Conservation (phyloP, 306 rosid genomes). For the Quercus variabilis region DNA sequence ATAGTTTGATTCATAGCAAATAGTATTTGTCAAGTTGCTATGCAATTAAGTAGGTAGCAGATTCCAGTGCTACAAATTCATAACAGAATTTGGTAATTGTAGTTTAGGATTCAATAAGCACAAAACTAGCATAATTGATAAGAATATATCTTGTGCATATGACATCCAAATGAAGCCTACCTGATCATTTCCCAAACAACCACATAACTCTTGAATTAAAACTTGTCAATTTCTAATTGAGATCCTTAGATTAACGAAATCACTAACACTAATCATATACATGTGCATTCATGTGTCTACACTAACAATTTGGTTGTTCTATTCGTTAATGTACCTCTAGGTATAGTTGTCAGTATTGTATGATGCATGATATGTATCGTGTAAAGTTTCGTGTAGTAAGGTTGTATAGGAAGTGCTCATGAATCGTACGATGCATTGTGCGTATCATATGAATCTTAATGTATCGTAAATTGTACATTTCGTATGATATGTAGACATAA, state of each 20-base stretch:
- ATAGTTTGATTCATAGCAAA: not conserved
- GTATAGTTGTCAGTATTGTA: no score
- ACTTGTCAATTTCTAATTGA: not conserved
- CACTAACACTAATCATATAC: not conserved
- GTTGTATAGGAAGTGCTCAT: no score
- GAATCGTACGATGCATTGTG: rapidly evolving
- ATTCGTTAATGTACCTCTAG: no score
- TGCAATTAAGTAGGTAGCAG: not conserved
- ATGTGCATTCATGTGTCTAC: not conserved
- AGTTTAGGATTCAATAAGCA: not conserved
- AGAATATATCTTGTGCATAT: not conserved
- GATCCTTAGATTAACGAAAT: not conserved
- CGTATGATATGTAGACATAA: no score
- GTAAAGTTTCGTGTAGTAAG: no score
- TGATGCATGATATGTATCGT: rapidly evolving
- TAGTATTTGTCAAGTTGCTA: not conserved
- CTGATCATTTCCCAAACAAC: not conserved
- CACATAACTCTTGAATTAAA: no score
- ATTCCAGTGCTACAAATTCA: not conserved
- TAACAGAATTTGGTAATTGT: not conserved
- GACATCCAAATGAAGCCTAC: not conserved
- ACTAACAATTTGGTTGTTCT: no score
- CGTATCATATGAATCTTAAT: no score
- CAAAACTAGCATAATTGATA: not conserved
- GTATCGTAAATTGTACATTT: no score